Evolutionary conservation across 768 basidiomycete species (phyloP), one percentile per base, ranked within the genome.

Genomic region (Termitomyces sp.): DNA sequence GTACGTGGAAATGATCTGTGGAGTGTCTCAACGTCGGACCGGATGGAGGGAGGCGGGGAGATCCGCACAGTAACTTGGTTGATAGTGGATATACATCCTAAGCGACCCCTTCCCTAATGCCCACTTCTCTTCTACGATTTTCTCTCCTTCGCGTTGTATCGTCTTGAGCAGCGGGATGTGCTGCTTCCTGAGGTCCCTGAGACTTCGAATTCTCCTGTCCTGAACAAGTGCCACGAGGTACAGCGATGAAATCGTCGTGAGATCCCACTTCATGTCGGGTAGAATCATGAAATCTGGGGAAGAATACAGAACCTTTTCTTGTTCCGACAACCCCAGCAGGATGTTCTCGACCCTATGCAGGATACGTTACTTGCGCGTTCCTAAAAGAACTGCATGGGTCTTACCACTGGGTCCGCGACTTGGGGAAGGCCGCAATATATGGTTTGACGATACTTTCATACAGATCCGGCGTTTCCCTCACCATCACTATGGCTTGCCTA

Each of bases 211-310:
- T 4, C 74, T 65, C 1, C 79, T 68, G 55, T 87, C 82, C 34
- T 82, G 80, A 0, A 79, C 82, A 57, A 99, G 80, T 0, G 89
- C 92, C 39, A 94, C 76, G 57, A 98, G 85, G 69, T 99, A 98
- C 53, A 99, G 77, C 1, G 91, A 82, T 0, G 82, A 72, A n/a
- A 90, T 62, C 0, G 84, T 90, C 24, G 75, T 80, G 29, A 85
- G 79, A 68, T 98, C 94, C 96, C 96, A 98, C 74, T 98, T 98
- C 84, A 97, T 89, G 72, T 99, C 96, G 0, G 96, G 96, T 0
- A 97, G 72, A 55, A 99, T 85, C 39, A 96, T 62, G 65, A 90
- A 97, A 5, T 80, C 76, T 0, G 81, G 69, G 13, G 77, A 79
- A 2, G 86, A 80, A 65, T 79, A 86, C 20, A 97, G 72, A 24